These are phyloP conservation scores for Dryas octopetala DNA, from an alignment of 306 rosid species.

Conservation along the genomic window DNA sequence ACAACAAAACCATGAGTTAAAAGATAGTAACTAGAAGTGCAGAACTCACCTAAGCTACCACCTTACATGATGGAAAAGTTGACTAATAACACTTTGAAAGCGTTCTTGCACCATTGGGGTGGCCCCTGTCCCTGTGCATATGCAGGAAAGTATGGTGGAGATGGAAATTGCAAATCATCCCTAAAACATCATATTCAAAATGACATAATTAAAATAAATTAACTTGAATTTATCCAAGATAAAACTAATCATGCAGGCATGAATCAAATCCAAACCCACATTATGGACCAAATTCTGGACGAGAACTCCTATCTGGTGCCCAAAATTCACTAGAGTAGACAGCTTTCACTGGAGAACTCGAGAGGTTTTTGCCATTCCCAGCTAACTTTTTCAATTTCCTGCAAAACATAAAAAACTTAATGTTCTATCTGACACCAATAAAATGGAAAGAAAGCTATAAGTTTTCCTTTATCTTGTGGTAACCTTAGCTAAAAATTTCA, in stretches of 20 bases:
- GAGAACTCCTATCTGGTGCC: constrained; percentile 49
- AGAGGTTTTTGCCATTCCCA: constrained; percentile 37
- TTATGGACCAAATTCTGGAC: constrained; percentile 75
- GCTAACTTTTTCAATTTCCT: constrained; percentile 63
- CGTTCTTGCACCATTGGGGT: constrained; percentile 86
- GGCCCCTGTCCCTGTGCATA: constrained; percentile 98
- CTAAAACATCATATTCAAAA: constrained; percentile 42
- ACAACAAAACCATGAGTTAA: no score
- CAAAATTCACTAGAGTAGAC: constrained; percentile 54
- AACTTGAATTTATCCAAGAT: background rate
- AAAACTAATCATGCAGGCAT: background rate
- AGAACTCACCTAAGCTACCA: no score
- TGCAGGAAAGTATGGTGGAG: constrained; percentile 72
- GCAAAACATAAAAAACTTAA: constrained; percentile 32
- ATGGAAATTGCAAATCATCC: constrained; percentile 75
- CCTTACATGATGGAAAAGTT: no score
- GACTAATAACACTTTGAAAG: no score
- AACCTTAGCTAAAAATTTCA: background rate
- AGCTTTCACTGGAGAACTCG: constrained; percentile 53
- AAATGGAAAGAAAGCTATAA: background rate
- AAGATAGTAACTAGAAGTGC: no score
- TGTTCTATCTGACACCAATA: background rate
- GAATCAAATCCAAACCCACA: constrained; percentile 37
- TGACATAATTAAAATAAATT: background rate
- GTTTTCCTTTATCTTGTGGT: no score